A percentile compares a stretch with the other conserved stretches of the same genome.
phyloP scores from a whole-genome alignment of 1,284 basidiomycete genomes.

The Papiliotrema nemorosa region DNA sequence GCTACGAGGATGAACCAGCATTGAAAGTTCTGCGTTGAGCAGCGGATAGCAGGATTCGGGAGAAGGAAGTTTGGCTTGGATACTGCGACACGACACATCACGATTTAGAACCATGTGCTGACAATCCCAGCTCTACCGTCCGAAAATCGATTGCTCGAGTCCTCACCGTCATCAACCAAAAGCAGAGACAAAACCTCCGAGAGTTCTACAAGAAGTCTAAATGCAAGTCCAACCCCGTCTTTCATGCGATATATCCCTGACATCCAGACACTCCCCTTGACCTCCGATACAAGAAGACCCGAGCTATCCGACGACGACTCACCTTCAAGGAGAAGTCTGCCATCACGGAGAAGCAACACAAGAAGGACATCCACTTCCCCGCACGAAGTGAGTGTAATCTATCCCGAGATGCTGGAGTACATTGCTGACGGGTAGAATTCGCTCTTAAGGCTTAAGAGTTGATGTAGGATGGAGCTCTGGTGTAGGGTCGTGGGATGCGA shows the following conservation, averaged over 20 bases:
- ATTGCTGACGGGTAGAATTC: conserved; percentile 12
- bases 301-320: conserved; percentile 93
- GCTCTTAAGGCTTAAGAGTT: conserved; percentile 26
- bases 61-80: too few species aligned
- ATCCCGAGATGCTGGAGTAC: not conserved
- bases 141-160: conserved; percentile 99
- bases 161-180: conserved; percentile 97
- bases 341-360: conserved; percentile 85
- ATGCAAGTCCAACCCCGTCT: conserved; percentile 31
- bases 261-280: conserved; percentile 87
- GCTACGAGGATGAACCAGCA: not conserved
- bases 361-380: conserved; percentile 94
- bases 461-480: too few species aligned
- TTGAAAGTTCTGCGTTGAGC: not conserved
- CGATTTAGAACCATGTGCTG: too few species aligned
- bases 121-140: conserved; percentile 75
- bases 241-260: too few species aligned
- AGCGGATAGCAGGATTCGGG: too few species aligned
- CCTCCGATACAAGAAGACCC: conserved; percentile 96
- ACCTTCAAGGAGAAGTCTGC: conserved; percentile 78
- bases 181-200: conserved; percentile 92
- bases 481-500: too few species aligned
- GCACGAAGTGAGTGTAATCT: conserved; percentile 45
- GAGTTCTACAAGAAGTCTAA: conserved; percentile 96
- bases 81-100: too few species aligned